A percentile compares a stretch with the other conserved stretches of the same genome.
phyloP scores from a whole-genome alignment of 441 rosid genomes.

The Croton setiger region DNA sequence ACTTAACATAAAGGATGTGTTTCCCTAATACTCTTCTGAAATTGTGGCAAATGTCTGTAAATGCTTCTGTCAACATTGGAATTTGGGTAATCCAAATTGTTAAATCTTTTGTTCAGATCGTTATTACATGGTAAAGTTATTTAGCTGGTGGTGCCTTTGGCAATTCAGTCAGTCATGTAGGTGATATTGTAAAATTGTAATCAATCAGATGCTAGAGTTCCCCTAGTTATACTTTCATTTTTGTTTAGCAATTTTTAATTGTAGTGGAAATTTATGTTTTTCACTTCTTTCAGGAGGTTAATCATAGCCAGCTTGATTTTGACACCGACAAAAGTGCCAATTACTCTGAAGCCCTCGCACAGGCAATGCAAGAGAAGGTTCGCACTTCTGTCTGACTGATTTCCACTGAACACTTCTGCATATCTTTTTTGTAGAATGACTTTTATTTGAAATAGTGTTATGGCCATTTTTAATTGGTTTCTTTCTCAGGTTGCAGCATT shows the following conservation, averaged over 20 bases:
- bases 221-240: not conserved
- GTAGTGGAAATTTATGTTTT: constrained; percentile 4
- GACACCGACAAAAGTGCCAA: constrained; percentile 38
- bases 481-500: constrained; percentile 71
- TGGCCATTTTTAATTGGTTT: constrained; percentile 12
- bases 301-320: constrained; percentile 22
- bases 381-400: constrained; percentile 11
- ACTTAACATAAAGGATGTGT: not conserved
- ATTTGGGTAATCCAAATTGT: not conserved
- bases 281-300: constrained; percentile 40
- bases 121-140: not conserved
- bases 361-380: constrained; percentile 95
- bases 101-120: not conserved
- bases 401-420: not conserved
- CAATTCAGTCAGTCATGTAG: not conserved
- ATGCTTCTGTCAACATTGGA: not conserved
- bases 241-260: not conserved
- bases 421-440: constrained; percentile 9
- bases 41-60: not conserved
- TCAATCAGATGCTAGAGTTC: not conserved
- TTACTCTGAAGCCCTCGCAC: constrained; percentile 61
- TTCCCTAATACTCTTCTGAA: not conserved
- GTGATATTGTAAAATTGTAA: not conserved
- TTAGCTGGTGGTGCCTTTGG: not conserved
- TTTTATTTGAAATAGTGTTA: constrained; percentile 8